A percentile compares a stretch with the other conserved stretches of the same genome.
Evolutionary conservation across 2,329 filamentous ascomycete genomes (phyloP).

Genomic region (Cadophora luteo-olivacea): DNA sequence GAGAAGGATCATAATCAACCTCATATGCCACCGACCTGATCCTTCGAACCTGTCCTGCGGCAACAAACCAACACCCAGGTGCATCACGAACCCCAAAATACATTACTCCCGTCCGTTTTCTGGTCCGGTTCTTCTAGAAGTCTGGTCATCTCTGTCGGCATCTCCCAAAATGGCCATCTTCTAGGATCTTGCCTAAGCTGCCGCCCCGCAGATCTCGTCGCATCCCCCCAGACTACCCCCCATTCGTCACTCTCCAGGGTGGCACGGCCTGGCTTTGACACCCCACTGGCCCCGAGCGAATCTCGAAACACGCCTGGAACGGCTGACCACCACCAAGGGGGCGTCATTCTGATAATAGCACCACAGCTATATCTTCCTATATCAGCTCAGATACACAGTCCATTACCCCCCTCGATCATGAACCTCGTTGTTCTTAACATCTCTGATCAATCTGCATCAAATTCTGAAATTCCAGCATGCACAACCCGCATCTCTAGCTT

Average conservation of each 20-base stretch:
- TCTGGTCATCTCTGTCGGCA: conserved; percentile 14
- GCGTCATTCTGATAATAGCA: conserved; percentile 20
- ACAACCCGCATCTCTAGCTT: conserved; percentile 31
- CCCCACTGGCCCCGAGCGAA: conserved; percentile 10
- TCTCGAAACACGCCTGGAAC: conserved; percentile 36
- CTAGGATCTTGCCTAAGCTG: conserved; percentile 14
- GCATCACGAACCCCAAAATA: neutral
- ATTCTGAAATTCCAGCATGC: conserved; percentile 26
- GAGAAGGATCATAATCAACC: neutral
- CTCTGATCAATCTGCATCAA: conserved; percentile 16
- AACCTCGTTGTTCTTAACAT: conserved; percentile 24
- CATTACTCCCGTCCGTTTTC: neutral
- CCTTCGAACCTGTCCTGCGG: neutral
- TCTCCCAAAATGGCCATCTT: conserved; percentile 10
- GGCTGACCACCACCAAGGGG: conserved; percentile 18
- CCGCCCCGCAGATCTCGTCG: conserved; percentile 8
- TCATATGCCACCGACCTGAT: neutral
- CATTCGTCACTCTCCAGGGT: conserved; percentile 10
- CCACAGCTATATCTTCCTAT: conserved; percentile 19
- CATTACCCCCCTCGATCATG: conserved; percentile 32
- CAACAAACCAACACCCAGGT: neutral
- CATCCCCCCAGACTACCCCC: conserved; percentile 10
- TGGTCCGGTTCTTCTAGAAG: neutral
- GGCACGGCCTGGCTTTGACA: conserved; percentile 8
- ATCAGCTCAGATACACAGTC: conserved; percentile 24